Base-by-base conservation (phyloP, 768 basidiomycete genomes). In the Cystofilobasidium macerans region DNA sequence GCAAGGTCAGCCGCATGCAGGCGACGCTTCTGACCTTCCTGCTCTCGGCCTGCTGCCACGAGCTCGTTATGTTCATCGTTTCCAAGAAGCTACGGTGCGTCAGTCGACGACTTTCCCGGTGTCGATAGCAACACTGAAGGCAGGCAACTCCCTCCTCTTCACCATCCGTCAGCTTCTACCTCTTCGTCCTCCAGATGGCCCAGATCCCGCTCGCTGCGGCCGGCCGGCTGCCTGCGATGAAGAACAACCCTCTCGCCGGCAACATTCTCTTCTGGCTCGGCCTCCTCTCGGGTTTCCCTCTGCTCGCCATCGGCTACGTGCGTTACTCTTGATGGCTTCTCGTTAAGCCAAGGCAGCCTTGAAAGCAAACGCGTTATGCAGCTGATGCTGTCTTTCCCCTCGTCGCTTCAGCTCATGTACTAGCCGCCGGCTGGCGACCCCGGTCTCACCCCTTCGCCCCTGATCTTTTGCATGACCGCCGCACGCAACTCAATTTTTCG, bases 51-150 rank as follows among this genome's bases (percentile, higher is more conserved):
- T 82, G 82, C 61, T 86, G 85, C 36, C 94, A 99, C 71, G 95
- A 98, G 74, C 80, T 99, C 35, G 92, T 98, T 64, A 99, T 99
- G 95, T 84, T 86, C 2, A 82, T 98, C 62, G 94, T 97, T 18
- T 92, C 89, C 26, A 84, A 87, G 73, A 99, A 99, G 79, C 81
- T 98, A 66, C 80, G 87, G 88, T 86, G 69, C 33, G 84, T 75
- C n/a, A 11, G 51, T 4, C n/a, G 9, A 26, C 36, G 24, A 36
- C 33, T 45, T 33, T 54, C 9, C 48, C 51, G 16, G 22, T 14
- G 22, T 8, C 12, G 8, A 38, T 7, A 14, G 36, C 36, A 38
- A 22, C 18, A 3, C 40, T 26, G 40, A 35, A 16, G 40, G 7
- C 1, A 40, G 22, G 8, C 12, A 38, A 4, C 3, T 40, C 22